Evolutionary conservation across 2,329 filamentous ascomycete species (phyloP).

Genomic region (Trichothecium roseum): DNA sequence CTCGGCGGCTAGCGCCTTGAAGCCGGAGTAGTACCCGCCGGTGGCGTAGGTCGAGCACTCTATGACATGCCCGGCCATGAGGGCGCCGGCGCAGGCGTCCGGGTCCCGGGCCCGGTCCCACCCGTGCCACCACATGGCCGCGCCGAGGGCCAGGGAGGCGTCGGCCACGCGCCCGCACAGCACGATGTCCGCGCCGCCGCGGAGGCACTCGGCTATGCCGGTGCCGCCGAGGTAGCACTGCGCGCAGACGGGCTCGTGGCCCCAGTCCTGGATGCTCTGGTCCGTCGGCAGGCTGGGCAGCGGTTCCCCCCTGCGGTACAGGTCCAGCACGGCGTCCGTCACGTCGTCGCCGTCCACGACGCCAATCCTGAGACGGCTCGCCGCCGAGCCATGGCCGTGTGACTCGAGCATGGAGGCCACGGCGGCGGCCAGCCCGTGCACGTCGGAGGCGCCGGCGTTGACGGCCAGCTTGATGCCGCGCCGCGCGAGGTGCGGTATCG

Average conservation of each 20-base stretch:
- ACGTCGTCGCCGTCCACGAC: conserved; percentile 24
- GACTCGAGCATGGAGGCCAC: conserved; percentile 16
- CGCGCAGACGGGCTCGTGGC: conserved; percentile 13
- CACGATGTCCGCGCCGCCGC: conserved; percentile 32
- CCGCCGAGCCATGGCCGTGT: conserved; percentile 14
- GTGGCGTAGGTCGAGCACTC: conserved; percentile 45
- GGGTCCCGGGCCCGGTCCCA: conserved; percentile 42
- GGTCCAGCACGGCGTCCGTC: conserved; percentile 12
- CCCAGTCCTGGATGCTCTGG: conserved; percentile 16
- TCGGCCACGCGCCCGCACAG: conserved; percentile 38
- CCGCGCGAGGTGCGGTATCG: conserved; percentile 16
- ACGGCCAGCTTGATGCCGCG: conserved; percentile 22
- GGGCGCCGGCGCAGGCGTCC: conserved; percentile 36
- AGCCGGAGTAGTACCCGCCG: conserved; percentile 44
- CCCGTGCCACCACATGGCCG: conserved; percentile 43
- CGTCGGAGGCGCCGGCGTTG: conserved; percentile 24
- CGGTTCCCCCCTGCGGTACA: conserved; percentile 14
- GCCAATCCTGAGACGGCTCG: conserved; percentile 22
- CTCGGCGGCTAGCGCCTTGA: conserved; percentile 16
- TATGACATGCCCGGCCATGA: conserved; percentile 42
- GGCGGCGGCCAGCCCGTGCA: conserved; percentile 11
- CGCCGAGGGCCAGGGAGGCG: conserved; percentile 42
- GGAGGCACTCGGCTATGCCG: conserved; percentile 29
- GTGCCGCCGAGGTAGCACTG: conserved; percentile 37
- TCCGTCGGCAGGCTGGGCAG: conserved; percentile 12